Evolutionary conservation across 257 asterid species (phyloP).

Genomic region (Solanum dulcamara): DNA sequence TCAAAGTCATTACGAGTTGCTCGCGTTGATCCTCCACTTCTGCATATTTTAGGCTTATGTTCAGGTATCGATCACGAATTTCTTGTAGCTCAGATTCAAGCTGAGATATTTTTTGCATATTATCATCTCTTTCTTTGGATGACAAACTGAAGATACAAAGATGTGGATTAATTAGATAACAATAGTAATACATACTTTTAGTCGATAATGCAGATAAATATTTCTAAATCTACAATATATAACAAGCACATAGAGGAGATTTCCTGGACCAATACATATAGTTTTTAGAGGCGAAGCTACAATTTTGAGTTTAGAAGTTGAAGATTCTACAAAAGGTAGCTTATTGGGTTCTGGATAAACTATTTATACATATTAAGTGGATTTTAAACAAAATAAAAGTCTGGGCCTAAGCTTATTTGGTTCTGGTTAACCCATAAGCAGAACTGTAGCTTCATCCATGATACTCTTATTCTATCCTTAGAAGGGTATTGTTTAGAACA

Average conservation of each 20-base stretch:
- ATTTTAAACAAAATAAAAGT: background rate
- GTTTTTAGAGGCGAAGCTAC: background rate
- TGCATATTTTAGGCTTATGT: conserved; percentile 37
- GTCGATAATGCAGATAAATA: background rate
- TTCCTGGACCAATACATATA: background rate
- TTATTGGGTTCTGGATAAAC: background rate
- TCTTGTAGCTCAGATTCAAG: conserved; percentile 34
- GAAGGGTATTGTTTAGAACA: background rate
- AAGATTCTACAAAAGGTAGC: background rate
- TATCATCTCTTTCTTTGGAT: background rate
- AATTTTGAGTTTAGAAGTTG: background rate
- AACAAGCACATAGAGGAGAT: background rate
- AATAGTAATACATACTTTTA: background rate
- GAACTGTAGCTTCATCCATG: background rate
- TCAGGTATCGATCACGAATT: conserved; percentile 31
- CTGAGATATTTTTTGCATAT: background rate
- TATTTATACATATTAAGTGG: background rate
- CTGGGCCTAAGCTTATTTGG: background rate
- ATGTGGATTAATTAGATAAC: background rate
- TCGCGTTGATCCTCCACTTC: conserved; percentile 36
- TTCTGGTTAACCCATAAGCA: background rate
- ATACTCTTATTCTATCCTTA: background rate
- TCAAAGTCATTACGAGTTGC: conserved; percentile 36
- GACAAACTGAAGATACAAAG: background rate
- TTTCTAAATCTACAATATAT: background rate